Percentiles rank a stretch among this genome's conserved stretches.
Conservation (phyloP, 352 stramenopile species). For the Elongisporangium senticosum region DNA sequence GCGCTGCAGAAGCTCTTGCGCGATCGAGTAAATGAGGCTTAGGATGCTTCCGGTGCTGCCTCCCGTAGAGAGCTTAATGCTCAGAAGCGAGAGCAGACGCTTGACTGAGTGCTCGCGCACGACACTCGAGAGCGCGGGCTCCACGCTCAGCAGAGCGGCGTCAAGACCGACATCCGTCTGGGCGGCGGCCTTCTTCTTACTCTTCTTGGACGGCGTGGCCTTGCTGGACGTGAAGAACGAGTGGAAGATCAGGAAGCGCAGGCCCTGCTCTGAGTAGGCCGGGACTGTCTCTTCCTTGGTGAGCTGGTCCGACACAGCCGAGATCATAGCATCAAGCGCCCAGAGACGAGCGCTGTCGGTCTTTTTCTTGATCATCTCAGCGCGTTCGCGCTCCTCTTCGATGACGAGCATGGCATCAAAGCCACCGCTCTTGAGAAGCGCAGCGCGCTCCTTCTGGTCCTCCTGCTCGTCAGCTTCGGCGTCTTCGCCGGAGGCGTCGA, state of each 20-base stretch:
- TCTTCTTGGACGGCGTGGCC: constrained; percentile 41
- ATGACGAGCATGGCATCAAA: constrained; percentile 69
- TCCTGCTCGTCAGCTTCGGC: constrained; percentile 36
- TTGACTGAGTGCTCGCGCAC: constrained; percentile 48
- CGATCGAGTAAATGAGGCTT: constrained; percentile 35
- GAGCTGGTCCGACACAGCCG: constrained; percentile 35
- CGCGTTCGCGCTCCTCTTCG: constrained; percentile 76
- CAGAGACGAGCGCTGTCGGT: constrained; percentile 65
- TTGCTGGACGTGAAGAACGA: constrained; percentile 48
- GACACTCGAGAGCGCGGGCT: constrained; percentile 39
- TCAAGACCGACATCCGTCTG: constrained; percentile 25
- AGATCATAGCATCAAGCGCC: constrained; percentile 60
- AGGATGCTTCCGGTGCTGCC: constrained; percentile 37
- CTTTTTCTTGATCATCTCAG: constrained; percentile 40
- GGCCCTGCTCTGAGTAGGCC: constrained; percentile 26
- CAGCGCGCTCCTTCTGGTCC: constrained; percentile 17
- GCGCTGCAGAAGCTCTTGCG: constrained; percentile 26
- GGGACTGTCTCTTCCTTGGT: constrained; percentile 12
- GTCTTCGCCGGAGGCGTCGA: constrained; percentile 15
- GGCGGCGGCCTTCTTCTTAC: constrained; percentile 32
- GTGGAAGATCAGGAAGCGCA: constrained; percentile 67
- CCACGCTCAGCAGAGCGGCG: constrained; percentile 8
- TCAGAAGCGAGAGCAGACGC: constrained; percentile 62
- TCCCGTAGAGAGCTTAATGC: constrained; percentile 30
- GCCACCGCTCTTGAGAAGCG: constrained; percentile 30